phyloP scores from a whole-genome alignment of 371 early-diverging fungal species.

The Syncephalastrum monosporum region DNA sequence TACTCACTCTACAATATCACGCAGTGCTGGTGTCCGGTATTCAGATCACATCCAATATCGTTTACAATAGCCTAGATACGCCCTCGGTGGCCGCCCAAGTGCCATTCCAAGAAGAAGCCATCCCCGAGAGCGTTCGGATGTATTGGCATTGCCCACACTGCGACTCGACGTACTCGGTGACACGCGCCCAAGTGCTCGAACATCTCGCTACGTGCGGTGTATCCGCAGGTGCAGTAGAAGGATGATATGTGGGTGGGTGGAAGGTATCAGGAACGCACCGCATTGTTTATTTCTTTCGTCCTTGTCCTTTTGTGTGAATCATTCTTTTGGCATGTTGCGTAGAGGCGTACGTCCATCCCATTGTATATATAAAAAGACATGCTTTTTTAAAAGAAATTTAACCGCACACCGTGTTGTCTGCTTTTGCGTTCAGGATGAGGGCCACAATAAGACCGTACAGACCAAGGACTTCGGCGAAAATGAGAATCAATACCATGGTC shows the following conservation, averaged over 20 bases:
- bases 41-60: conserved; percentile 32
- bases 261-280: too few relatives aligned
- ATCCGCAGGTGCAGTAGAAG: too few relatives aligned
- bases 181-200: conserved; percentile 9
- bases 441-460: conserved; percentile 94
- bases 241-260: too few relatives aligned
- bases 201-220: conserved; percentile 7
- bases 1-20: neutral
- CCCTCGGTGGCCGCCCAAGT: conserved; percentile 35
- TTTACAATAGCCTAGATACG: conserved; percentile 30
- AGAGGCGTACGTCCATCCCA: too few relatives aligned
- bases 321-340: too few relatives aligned
- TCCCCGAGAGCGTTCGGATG: conserved; percentile 25
- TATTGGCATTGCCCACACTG: conserved; percentile 41
- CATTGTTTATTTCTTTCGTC: too few relatives aligned
- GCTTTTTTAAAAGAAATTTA: too few relatives aligned
- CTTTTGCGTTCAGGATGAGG: conserved; percentile 93
- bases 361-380: too few relatives aligned
- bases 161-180: conserved; percentile 21
- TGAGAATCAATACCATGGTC: conserved; percentile 87
- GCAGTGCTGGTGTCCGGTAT: conserved; percentile 37
- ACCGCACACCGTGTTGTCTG: conserved; percentile 13
- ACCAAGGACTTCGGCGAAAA: conserved; percentile 99
- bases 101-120: conserved; percentile 21
- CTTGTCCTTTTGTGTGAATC: too few relatives aligned